Conservation (phyloP, 371 early-diverging fungal genomes). For the Mucor velutinosus region DNA sequence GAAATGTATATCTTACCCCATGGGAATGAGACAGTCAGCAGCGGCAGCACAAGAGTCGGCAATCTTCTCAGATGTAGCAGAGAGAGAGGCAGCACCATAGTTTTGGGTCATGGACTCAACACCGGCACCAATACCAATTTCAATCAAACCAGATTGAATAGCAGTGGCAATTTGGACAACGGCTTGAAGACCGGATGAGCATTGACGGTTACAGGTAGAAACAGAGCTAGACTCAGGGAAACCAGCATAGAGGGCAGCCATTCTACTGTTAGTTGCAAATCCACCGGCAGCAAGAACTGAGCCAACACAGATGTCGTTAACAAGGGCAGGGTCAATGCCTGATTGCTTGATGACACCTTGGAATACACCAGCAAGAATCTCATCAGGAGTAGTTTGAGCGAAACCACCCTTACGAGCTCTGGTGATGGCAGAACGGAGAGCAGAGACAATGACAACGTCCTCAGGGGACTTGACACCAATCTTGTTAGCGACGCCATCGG, state of each 20-base stretch:
- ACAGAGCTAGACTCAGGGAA: conserved; percentile 86
- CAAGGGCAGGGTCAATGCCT: conserved; percentile 85
- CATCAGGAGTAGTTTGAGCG: conserved; percentile 88
- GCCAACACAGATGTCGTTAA: conserved; percentile 77
- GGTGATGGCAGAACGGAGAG: conserved; percentile 91
- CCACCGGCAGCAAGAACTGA: conserved; percentile 59
- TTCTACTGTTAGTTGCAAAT: conserved; percentile 72
- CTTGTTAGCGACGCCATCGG: conserved; percentile 55
- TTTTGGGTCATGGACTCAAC: conserved; percentile 97
- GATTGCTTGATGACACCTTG: conserved; percentile 80
- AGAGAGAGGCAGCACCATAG: conserved; percentile 82
- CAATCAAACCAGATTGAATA: conserved; percentile 91
- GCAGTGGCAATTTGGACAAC: conserved; percentile 88
- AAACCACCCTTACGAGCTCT: conserved; percentile 94
- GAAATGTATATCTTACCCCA: conserved; percentile 63
- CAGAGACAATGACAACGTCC: conserved; percentile 86
- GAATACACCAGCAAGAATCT: conserved; percentile 86
- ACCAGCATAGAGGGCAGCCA: conserved; percentile 91
- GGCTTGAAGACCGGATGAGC: conserved; percentile 97
- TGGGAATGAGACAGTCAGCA: conserved; percentile 85
- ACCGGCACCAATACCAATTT: conserved; percentile 97
- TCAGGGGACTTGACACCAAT: conserved; percentile 83
- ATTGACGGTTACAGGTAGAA: conserved; percentile 95
- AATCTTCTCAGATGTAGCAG: conserved; percentile 75
- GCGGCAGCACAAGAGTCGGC: conserved; percentile 66